phyloP scores from a whole-genome alignment of 1,284 basidiomycete genomes.

The Ustilago vetiveriae region DNA sequence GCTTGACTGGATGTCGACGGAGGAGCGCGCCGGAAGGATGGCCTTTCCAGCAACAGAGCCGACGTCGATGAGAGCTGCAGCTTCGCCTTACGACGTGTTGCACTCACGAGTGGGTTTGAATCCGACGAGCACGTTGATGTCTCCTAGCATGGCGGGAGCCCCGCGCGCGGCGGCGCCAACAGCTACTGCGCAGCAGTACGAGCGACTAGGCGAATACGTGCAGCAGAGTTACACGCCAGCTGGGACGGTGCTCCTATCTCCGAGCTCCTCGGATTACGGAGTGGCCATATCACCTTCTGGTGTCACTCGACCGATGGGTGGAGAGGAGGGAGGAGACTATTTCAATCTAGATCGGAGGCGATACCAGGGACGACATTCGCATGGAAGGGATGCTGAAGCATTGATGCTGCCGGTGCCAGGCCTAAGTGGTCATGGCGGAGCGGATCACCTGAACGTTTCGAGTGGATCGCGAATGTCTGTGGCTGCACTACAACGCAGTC shows the following conservation, averaged over 20 bases:
- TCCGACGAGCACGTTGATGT: neutral
- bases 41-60: neutral
- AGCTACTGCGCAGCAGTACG: neutral
- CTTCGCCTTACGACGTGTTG: neutral
- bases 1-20: conserved; percentile 19
- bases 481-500: neutral
- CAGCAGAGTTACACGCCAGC: conserved; percentile 1
- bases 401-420: neutral
- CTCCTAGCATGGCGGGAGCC: neutral
- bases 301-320: conserved; percentile 4
- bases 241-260: conserved; percentile 5
- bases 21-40: conserved; percentile 16
- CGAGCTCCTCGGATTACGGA: conserved; percentile 14
- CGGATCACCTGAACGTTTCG: conserved; percentile 1
- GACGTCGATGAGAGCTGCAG: neutral
- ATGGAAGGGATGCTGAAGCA: conserved; percentile 4
- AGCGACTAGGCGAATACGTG: neutral
- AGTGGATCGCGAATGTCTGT: conserved; percentile 1
- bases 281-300: conserved; percentile 17
- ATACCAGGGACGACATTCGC: conserved; percentile 7
- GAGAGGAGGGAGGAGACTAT: conserved; percentile 20
- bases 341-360: conserved; percentile 20
- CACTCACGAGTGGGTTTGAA: conserved; percentile 1
- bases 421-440: neutral
- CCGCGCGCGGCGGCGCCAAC: neutral